Percentiles rank a stretch among this genome's conserved stretches.
These are phyloP conservation scores for Aspergillus avenaceus DNA, from an alignment of 495 filamentous ascomycete species.

Conservation along the genomic window DNA sequence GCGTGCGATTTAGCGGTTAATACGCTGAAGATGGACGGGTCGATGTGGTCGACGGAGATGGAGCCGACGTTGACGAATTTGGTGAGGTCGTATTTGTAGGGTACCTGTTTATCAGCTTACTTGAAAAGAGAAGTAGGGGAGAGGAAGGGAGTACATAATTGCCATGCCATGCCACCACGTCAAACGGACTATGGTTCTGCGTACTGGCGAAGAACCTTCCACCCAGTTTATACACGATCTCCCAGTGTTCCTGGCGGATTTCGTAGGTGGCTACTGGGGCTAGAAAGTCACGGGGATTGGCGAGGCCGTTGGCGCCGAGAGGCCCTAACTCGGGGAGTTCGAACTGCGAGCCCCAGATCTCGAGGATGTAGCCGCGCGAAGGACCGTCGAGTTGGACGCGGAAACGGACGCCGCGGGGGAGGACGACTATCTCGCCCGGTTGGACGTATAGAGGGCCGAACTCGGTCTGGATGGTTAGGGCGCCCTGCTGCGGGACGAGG, in stretches of 20 bases:
- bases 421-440: slow-evolving; percentile 45
- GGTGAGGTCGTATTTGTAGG: slow-evolving; percentile 48
- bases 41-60: slow-evolving; percentile 48
- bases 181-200: slow-evolving; percentile 48
- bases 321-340: slow-evolving; percentile 49
- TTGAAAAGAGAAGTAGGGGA: neutral
- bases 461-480: slow-evolving; percentile 47
- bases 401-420: slow-evolving; percentile 46
- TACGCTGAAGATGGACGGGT: slow-evolving; percentile 50
- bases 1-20: slow-evolving; percentile 45
- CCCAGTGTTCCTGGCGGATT: slow-evolving; percentile 37
- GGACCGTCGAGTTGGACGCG: slow-evolving; percentile 43
- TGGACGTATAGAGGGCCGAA: slow-evolving; percentile 45
- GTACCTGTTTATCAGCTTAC: slow-evolving; percentile 31
- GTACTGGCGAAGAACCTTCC: slow-evolving; percentile 45
- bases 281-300: slow-evolving; percentile 48
- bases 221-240: slow-evolving; percentile 48
- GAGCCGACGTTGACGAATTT: slow-evolving; percentile 50
- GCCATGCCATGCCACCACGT: slow-evolving; percentile 52
- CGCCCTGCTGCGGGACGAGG: slow-evolving; percentile 45
- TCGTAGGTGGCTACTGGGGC: slow-evolving; percentile 41
- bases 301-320: slow-evolving; percentile 47
- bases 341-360: slow-evolving; percentile 45
- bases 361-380: slow-evolving; percentile 46
- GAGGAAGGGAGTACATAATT: slow-evolving; percentile 34